Percentiles rank a stretch among this genome's conserved stretches.
Conservation (phyloP, 2,329 filamentous ascomycete genomes). For the Fusarium albosuccineum region DNA sequence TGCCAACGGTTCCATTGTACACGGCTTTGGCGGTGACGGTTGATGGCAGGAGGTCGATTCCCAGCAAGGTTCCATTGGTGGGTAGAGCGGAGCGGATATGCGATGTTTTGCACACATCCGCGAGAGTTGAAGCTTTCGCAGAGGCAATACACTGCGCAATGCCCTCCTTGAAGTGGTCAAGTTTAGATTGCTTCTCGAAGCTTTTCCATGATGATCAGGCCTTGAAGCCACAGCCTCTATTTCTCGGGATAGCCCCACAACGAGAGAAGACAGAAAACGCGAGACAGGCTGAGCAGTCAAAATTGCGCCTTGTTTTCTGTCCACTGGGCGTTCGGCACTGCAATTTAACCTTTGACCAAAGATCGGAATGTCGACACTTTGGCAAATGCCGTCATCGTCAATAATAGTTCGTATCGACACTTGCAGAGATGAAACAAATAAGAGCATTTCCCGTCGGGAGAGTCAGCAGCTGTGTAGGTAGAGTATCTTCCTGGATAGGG, state of each 20-base stretch:
- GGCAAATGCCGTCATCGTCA: too few species aligned
- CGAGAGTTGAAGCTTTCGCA: conserved; percentile 33
- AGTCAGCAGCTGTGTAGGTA: too few species aligned
- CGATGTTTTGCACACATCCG: conserved; percentile 37
- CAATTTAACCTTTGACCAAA: not conserved
- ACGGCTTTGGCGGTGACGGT: conserved; percentile 52
- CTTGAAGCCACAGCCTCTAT: too few species aligned
- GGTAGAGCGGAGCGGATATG: conserved; percentile 41
- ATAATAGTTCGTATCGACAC: too few species aligned
- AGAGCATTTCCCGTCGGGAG: too few species aligned
- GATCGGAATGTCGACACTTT: too few species aligned
- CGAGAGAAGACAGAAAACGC: not conserved
- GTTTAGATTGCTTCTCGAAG: too few species aligned
- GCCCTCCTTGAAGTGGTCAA: too few species aligned
- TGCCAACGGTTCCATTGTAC: conserved; percentile 33
- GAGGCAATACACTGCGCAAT: not conserved
- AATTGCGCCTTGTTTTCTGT: not conserved
- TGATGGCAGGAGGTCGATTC: conserved; percentile 52
- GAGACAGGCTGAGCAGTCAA: not conserved
- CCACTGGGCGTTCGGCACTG: not conserved
- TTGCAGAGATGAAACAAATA: too few species aligned
- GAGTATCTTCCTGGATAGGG: too few species aligned
- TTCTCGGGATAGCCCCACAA: not conserved
- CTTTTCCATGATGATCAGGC: too few species aligned
- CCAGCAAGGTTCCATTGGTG: conserved; percentile 26